These are phyloP conservation scores for Penicillium sp. DNA, from an alignment of 2,329 filamentous ascomycete species.

Conservation along the genomic window DNA sequence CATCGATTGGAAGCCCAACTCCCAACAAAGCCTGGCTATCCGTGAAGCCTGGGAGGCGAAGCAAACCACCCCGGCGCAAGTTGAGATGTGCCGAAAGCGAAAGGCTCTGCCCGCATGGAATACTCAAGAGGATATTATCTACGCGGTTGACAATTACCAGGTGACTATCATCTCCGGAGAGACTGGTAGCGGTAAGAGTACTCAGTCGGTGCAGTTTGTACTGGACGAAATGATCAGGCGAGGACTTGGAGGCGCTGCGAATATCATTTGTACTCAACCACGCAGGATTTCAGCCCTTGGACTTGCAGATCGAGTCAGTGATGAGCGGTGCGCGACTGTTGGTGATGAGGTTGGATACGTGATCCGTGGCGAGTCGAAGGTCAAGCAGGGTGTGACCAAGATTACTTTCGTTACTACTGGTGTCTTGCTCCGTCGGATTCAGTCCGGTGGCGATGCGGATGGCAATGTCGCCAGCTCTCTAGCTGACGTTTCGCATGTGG, in stretches of 20 bases:
- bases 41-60: constrained; percentile 70
- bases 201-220: constrained; percentile 94
- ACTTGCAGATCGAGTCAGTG: constrained; percentile 90
- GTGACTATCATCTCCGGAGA: constrained; percentile 97
- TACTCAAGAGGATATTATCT: constrained; percentile 76
- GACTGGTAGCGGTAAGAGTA: constrained; percentile 95
- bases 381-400: constrained; percentile 72
- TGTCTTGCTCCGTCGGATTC: constrained; percentile 87
- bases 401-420: constrained; percentile 97
- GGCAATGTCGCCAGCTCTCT: constrained; percentile 82
- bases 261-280: constrained; percentile 95
- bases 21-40: constrained; percentile 63
- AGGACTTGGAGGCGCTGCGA: constrained; percentile 76
- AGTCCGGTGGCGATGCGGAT: constrained; percentile 80
- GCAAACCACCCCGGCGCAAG: constrained; percentile 69
- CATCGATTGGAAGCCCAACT: constrained; percentile 69
- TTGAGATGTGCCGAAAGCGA: constrained; percentile 76
- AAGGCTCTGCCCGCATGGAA: constrained; percentile 85
- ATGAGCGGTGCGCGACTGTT: constrained; percentile 81
- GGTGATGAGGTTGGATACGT: constrained; percentile 90
- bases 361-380: constrained; percentile 87
- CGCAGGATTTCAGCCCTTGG: constrained; percentile 92
- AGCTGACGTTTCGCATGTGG: constrained; percentile 89
- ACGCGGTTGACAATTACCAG: constrained; percentile 75
- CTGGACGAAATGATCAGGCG: constrained; percentile 85